Conservation (phyloP, 257 asterid genomes). For the Striga asiatica region DNA sequence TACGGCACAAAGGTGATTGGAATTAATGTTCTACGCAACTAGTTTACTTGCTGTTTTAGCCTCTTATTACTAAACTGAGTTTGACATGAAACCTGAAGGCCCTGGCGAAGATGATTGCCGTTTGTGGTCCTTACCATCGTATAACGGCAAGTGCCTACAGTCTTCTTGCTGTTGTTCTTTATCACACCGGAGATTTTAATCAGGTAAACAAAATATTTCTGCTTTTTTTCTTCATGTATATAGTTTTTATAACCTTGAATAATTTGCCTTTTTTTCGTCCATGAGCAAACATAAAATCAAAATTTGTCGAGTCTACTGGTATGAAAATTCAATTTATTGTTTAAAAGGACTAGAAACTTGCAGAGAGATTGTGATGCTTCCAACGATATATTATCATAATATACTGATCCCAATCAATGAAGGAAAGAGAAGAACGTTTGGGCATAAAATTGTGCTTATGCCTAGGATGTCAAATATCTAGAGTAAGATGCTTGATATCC, state of each 20-base stretch:
- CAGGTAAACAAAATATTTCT: constrained; percentile 52
- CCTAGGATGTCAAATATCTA: too few relatives aligned
- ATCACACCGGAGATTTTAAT: constrained; percentile 98
- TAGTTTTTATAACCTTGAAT: neutral
- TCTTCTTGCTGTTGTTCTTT: constrained; percentile 96
- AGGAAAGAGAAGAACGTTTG: too few relatives aligned
- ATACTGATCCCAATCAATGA: too few relatives aligned
- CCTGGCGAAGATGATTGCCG: constrained; percentile 88
- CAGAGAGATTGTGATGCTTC: too few relatives aligned
- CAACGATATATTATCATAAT: too few relatives aligned
- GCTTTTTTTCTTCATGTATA: constrained; percentile 4
- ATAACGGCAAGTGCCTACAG: constrained; percentile 97
- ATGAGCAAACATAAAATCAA: too few relatives aligned
- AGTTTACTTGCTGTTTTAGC: constrained; percentile 10
- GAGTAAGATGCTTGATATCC: too few relatives aligned
- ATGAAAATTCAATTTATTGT: too few relatives aligned
- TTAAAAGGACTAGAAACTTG: too few relatives aligned
- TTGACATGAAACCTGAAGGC: constrained; percentile 49
- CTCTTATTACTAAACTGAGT: constrained; percentile 15
- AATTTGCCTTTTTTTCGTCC: too few relatives aligned
- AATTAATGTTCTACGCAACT: neutral
- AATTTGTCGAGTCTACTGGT: too few relatives aligned
- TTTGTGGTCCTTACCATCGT: constrained; percentile 97
- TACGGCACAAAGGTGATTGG: constrained; percentile 79
- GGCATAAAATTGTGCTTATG: too few relatives aligned